Evolutionary conservation across 1,284 basidiomycete genomes (phyloP), one percentile per base, ranked within the genome.

Genomic region (Ceratobasidium papillatum): DNA sequence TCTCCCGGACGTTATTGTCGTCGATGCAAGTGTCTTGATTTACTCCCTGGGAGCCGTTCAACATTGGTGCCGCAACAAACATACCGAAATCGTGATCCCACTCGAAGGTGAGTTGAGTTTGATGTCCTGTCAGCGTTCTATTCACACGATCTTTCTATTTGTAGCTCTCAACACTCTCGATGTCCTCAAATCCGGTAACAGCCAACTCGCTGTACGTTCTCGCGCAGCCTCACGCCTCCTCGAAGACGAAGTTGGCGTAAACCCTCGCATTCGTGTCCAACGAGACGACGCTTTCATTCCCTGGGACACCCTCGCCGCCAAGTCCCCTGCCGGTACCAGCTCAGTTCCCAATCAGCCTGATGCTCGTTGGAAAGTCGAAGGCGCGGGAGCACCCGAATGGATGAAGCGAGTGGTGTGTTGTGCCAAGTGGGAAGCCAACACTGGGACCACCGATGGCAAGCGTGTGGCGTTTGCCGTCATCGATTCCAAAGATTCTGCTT

Each of bases 81-180:
- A 90, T 38, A 82, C 90, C 78, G 88, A 94, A 82, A 80, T 96
- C 73, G 88, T 98, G 74, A 85, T 98, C 49, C 95, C 95, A 0
- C 87, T 94, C 27, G 95, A 97, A 88, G 93, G 94, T 95, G 78
- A 74, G 88, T 84, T 14, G 51, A 68, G n/a, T 54, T 52, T 25
- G 3, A 36, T 34, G 3, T 52, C 1, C n/a, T 36, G 12, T 45
- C 41, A 17, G 9, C 12, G 19, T 43, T 52, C 69, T n/a, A 61
- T 54, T 51, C 32, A 56, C 54, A 52, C 45, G 12, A 74, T 25
- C 71, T 19, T 52, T 5, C 25, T 68, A 63, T 76, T 74, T 38
- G 25, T 80, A 95, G 95, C 92, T 4, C 86, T 97, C 38, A 95
- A 94, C 80, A 97, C 95, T 0, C 88, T 98, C n/a, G 95, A 98